Evolutionary conservation across 2,329 filamentous ascomycete species (phyloP).

Genomic region (Apiospora pterosperma): DNA sequence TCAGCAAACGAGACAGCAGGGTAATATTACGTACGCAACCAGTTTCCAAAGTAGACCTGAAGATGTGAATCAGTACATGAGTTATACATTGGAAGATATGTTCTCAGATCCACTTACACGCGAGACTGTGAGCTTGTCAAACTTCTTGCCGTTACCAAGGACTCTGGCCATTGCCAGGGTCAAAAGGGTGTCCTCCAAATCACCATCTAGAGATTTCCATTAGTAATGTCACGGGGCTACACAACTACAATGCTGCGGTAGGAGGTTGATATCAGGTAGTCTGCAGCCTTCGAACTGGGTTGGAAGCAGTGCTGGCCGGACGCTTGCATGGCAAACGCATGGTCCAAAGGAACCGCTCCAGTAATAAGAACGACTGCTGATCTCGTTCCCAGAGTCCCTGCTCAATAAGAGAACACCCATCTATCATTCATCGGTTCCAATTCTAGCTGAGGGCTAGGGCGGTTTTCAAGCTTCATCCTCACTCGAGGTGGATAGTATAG

Average conservation of each 20-base stretch:
- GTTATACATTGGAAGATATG: background rate
- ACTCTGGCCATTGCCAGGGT: constrained; percentile 58
- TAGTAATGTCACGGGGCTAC: background rate
- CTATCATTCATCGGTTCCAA: background rate
- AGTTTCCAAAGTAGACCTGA: constrained; percentile 85
- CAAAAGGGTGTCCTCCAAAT: constrained; percentile 89
- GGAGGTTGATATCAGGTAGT: background rate
- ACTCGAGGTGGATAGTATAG: background rate
- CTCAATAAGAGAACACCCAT: background rate
- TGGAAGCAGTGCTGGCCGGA: background rate
- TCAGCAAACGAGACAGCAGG: background rate
- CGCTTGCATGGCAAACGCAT: no score
- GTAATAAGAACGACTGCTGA: background rate
- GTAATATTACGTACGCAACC: constrained; percentile 54
- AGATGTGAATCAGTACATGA: background rate
- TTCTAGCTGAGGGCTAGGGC: background rate
- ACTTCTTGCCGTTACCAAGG: constrained; percentile 64
- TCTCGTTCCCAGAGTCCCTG: background rate
- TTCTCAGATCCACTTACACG: constrained; percentile 39
- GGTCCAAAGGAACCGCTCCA: no score
- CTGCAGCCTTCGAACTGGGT: background rate
- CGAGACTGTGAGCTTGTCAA: constrained; percentile 82
- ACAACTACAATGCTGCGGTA: background rate
- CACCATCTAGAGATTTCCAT: constrained; percentile 54
- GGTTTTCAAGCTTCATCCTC: background rate